A percentile compares a stretch with the other conserved stretches of the same genome.
Evolutionary conservation across 176 grass and related monocot genomes (phyloP).

Genomic region (Ampelocalamus luodianensis): DNA sequence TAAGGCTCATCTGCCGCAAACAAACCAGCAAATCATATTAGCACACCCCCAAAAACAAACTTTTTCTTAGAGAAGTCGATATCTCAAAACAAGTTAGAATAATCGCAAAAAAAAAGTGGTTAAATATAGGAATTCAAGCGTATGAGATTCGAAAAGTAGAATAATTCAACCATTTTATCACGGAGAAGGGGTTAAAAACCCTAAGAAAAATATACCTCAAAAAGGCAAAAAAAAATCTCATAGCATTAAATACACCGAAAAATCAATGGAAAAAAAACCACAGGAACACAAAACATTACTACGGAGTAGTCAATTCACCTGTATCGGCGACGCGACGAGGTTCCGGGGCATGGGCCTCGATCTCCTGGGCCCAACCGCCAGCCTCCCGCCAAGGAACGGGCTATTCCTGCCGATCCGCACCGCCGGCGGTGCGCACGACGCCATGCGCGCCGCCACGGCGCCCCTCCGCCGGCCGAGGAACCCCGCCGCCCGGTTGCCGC

Average conservation of each 20-base stretch:
- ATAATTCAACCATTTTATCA: background rate
- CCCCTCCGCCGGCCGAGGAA: constrained; percentile 41
- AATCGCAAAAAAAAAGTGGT: background rate
- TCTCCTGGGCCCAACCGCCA: constrained; percentile 55
- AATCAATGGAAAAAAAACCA: background rate
- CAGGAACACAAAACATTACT: background rate
- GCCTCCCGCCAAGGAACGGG: constrained; percentile 56
- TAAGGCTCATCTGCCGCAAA: constrained; percentile 60
- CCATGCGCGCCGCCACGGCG: constrained; percentile 46
- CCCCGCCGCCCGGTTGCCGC: constrained; percentile 21
- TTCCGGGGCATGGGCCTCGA: constrained; percentile 35
- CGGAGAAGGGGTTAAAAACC: background rate
- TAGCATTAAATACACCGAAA: background rate
- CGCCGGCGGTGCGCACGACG: constrained; percentile 24
- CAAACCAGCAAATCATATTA: constrained; percentile 24
- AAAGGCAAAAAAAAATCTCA: background rate
- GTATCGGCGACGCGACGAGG: constrained; percentile 50
- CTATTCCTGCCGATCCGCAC: constrained; percentile 49
- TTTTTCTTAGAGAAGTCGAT: background rate
- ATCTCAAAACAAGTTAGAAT: background rate
- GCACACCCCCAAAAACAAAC: background rate
- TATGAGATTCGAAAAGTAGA: background rate
- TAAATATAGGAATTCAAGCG: constrained; percentile 16
- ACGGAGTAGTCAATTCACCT: constrained; percentile 47
- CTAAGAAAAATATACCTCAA: background rate